Evolutionary conservation across 2,329 filamentous ascomycete genomes (phyloP).

Genomic region (Penicillium janthinellum): DNA sequence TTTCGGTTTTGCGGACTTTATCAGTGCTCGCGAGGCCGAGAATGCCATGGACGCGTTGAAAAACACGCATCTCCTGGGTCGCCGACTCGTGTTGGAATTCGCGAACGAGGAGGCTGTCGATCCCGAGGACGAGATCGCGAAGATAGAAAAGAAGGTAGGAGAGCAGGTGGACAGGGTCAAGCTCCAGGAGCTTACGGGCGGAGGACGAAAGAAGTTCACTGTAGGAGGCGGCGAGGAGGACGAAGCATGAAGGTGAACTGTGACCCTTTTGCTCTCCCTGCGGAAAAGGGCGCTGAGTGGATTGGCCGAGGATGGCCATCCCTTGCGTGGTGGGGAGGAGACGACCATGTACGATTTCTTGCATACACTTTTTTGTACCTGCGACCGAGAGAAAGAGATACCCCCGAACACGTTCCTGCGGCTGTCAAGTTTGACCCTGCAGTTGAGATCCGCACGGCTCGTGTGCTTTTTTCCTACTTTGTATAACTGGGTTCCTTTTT

Average conservation of each 20-base stretch:
- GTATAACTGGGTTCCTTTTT: constrained; percentile 5
- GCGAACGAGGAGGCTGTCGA: constrained; percentile 86
- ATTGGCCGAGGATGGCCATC: constrained; percentile 27
- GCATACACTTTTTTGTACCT: constrained; percentile 24
- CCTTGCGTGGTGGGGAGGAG: constrained; percentile 38
- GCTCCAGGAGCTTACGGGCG: constrained; percentile 81
- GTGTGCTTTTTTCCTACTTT: constrained; percentile 29
- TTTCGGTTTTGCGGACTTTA: constrained; percentile 96
- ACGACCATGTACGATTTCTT: constrained; percentile 31
- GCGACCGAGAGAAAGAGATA: constrained; percentile 27
- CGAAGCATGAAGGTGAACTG: constrained; percentile 44
- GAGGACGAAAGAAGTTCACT: constrained; percentile 83
- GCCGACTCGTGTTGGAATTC: constrained; percentile 87
- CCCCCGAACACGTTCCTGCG: constrained; percentile 41
- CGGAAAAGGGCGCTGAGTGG: constrained; percentile 29
- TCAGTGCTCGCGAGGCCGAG: constrained; percentile 82
- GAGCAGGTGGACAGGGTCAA: constrained; percentile 88
- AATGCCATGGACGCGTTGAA: constrained; percentile 89
- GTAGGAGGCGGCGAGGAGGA: constrained; percentile 70
- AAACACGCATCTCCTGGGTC: constrained; percentile 90
- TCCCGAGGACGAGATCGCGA: constrained; percentile 92
- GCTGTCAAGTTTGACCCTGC: constrained; percentile 31
- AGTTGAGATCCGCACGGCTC: constrained; percentile 25
- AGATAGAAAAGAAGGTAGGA: constrained; percentile 95
- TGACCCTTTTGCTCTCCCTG: constrained; percentile 34